Evolutionary conservation across 1,139 yeast species (phyloP).

Genomic region (Scheffersomyces stambukii): DNA sequence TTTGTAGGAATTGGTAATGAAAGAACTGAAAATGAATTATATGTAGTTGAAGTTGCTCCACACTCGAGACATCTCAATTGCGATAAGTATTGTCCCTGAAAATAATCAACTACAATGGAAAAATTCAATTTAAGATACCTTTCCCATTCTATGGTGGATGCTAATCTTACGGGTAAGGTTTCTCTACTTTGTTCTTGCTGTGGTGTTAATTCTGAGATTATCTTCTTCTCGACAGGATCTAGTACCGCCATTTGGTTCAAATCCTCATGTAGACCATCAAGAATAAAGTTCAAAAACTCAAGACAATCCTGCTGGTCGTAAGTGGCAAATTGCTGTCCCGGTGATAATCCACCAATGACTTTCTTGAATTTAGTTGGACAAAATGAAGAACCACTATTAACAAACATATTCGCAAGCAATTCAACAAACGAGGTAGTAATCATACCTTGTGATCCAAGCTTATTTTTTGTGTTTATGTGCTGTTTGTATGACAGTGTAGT

Average conservation of each 20-base stretch:
- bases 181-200: conserved; percentile 79
- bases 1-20: conserved; percentile 67
- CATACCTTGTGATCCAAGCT: conserved; percentile 79
- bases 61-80: conserved; percentile 75
- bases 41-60: conserved; percentile 78
- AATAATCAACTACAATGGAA: conserved; percentile 78
- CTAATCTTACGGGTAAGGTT: conserved; percentile 69
- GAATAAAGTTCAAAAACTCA: conserved; percentile 77
- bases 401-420: conserved; percentile 57
- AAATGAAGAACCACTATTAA: conserved; percentile 43
- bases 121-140: conserved; percentile 79
- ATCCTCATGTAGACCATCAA: conserved; percentile 89
- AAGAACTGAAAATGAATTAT: conserved; percentile 72
- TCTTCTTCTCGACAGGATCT: conserved; percentile 33
- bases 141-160: conserved; percentile 95
- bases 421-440: conserved; percentile 71
- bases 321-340: conserved; percentile 59
- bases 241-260: conserved; percentile 54
- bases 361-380: conserved; percentile 59
- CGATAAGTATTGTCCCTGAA: conserved; percentile 89
- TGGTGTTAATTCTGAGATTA: conserved; percentile 51
- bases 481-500: conserved; percentile 49
- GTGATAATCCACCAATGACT: conserved; percentile 65
- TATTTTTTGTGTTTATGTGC: conserved; percentile 72
- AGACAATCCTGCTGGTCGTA: conserved; percentile 91